Evolutionary conservation across 2,329 filamentous ascomycete species (phyloP).

Genomic region (Trichocomaceae sp.): DNA sequence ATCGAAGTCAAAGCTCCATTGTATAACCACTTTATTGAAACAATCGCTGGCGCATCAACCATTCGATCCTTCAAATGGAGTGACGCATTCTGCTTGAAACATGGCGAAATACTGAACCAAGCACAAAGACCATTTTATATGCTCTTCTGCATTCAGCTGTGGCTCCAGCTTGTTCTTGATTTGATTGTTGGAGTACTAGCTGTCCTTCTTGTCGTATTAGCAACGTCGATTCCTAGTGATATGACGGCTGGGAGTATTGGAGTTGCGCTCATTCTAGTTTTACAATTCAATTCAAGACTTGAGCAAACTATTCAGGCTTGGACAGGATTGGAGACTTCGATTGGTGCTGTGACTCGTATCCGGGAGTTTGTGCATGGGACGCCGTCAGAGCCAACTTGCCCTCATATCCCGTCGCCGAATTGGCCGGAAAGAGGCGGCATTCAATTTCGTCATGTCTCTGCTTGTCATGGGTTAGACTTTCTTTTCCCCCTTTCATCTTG

Average conservation of each 20-base stretch:
- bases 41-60: constrained; percentile 49
- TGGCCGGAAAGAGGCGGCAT: too few species aligned
- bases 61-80: constrained; percentile 52
- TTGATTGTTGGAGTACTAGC: constrained; percentile 46
- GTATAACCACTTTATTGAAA: constrained; percentile 53
- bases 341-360: constrained; percentile 51
- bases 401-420: too few species aligned
- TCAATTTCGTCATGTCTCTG: too few species aligned
- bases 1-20: constrained; percentile 56
- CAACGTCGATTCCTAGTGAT: constrained; percentile 39
- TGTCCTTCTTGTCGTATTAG: constrained; percentile 43
- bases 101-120: constrained; percentile 45
- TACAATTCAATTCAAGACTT: constrained; percentile 47
- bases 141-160: constrained; percentile 51
- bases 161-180: constrained; percentile 49
- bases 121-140: constrained; percentile 55
- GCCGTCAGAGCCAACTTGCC: constrained; percentile 40
- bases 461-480: too few species aligned
- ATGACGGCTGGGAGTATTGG: constrained; percentile 46
- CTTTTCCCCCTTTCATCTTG: too few species aligned
- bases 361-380: constrained; percentile 46
- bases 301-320: constrained; percentile 46
- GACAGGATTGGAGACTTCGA: constrained; percentile 52
- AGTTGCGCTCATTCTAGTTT: constrained; percentile 48
- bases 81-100: constrained; percentile 34